These are phyloP conservation scores for Stipa capillata DNA, from an alignment of 176 grass and related monocot species.

Conservation along the genomic window DNA sequence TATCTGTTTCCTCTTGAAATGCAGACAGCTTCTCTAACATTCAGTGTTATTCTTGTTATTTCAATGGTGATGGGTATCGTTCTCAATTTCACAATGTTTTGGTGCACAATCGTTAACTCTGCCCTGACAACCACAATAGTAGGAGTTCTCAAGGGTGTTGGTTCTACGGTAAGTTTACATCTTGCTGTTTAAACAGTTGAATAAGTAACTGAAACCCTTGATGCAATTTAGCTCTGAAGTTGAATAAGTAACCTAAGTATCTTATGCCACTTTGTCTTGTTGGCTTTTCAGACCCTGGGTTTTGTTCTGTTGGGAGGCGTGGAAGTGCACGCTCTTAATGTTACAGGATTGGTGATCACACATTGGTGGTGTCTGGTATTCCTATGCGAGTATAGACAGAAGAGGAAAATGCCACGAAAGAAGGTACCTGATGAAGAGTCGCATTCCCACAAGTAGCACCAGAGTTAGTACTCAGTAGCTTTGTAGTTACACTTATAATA, in stretches of 20 bases:
- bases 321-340: conserved; percentile 65
- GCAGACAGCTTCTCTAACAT: conserved; percentile 52
- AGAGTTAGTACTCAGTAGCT: background rate
- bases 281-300: conserved; percentile 66
- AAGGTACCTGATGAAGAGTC: conserved; percentile 46
- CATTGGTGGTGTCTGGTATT: conserved; percentile 89
- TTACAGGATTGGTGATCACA: conserved; percentile 83
- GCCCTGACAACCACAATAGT: conserved; percentile 95
- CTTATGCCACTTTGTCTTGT: background rate
- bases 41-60: conserved; percentile 52
- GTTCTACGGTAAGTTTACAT: conserved; percentile 58
- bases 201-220: background rate
- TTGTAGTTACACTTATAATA: background rate
- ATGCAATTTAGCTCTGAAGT: background rate
- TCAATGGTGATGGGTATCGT: conserved; percentile 86
- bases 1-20: background rate
- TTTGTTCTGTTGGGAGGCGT: conserved; percentile 92
- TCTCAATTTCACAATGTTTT: conserved; percentile 96
- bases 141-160: conserved; percentile 94
- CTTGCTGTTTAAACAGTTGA: background rate
- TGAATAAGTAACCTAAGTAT: background rate
- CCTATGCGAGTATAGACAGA: conserved; percentile 76
- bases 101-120: conserved; percentile 95
- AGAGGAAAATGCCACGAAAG: conserved; percentile 51
- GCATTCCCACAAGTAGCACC: conserved; percentile 34